Conservation (phyloP, 176 grass and related monocot species). For the Calamus simplicifolius region DNA sequence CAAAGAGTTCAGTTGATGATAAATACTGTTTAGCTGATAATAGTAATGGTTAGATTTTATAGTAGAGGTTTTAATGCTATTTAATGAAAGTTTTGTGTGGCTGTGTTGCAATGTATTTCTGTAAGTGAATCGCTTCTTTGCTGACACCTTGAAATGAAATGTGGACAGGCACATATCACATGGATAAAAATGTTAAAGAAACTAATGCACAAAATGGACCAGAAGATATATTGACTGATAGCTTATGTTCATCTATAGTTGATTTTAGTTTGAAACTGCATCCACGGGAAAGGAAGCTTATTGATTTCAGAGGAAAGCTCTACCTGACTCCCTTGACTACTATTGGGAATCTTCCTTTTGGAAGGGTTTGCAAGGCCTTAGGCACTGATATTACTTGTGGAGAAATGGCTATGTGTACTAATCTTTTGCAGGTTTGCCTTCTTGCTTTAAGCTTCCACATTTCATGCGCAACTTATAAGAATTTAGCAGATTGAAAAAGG, state of each 20-base stretch:
- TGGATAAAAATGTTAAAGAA: constrained; percentile 24
- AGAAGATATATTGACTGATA: constrained; percentile 27
- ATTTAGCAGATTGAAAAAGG: no score
- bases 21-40: constrained; percentile 12
- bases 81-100: no score
- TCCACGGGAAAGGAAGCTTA: constrained; percentile 76
- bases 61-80: no score
- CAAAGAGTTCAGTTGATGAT: constrained; percentile 60
- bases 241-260: constrained; percentile 34
- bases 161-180: constrained; percentile 27
- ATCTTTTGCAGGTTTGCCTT: constrained; percentile 81
- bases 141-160: constrained; percentile 17
- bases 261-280: constrained; percentile 39
- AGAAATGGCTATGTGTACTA: constrained; percentile 98
- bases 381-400: constrained; percentile 95
- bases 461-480: no score
- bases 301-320: constrained; percentile 82
- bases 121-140: no score
- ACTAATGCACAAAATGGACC: constrained; percentile 36
- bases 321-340: constrained; percentile 88
- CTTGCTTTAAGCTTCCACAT: not conserved
- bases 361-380: constrained; percentile 76
- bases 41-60: constrained; percentile 23
- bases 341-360: constrained; percentile 92
- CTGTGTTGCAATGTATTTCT: no score